These are phyloP conservation scores for Lachnellula occidentalis DNA, from an alignment of 2,329 filamentous ascomycete species.

Conservation along the genomic window DNA sequence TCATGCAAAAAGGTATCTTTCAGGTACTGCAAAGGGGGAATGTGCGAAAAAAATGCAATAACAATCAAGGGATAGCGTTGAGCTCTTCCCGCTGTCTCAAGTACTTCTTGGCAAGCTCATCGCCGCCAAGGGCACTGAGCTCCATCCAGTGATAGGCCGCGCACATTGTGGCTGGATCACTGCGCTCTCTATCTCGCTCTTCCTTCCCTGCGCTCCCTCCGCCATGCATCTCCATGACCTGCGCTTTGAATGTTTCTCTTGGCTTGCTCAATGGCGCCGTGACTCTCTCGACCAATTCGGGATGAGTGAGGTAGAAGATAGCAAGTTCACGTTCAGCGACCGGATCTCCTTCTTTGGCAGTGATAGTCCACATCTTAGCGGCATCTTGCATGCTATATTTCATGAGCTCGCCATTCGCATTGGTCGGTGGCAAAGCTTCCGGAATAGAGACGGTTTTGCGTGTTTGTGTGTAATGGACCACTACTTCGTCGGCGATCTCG, in stretches of 20 bases:
- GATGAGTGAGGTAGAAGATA: conserved; percentile 87
- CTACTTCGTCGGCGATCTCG: conserved; percentile 63
- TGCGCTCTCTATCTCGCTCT: conserved; percentile 56
- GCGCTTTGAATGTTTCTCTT: conserved; percentile 82
- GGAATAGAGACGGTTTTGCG: conserved; percentile 38
- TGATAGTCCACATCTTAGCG: conserved; percentile 84
- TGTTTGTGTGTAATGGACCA: conserved; percentile 61
- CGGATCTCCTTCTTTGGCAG: conserved; percentile 84
- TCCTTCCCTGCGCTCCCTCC: conserved; percentile 33
- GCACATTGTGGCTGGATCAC: conserved; percentile 85
- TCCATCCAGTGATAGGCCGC: conserved; percentile 98
- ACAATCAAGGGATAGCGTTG: conserved; percentile 8
- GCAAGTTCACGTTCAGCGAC: conserved; percentile 89
- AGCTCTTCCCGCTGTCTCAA: conserved; percentile 11
- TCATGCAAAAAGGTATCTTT: neutral
- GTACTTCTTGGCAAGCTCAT: conserved; percentile 63
- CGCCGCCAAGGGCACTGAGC: conserved; percentile 76
- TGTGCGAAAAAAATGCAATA: neutral
- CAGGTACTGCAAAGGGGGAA: neutral
- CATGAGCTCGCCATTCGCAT: conserved; percentile 38
- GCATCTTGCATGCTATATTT: conserved; percentile 73
- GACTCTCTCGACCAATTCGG: conserved; percentile 74
- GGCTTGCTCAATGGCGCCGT: conserved; percentile 80
- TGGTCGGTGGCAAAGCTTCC: conserved; percentile 25
- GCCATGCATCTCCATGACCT: conserved; percentile 67